Conservation (phyloP, 2,329 filamentous ascomycete genomes). For the Colletotrichum liaoningense region DNA sequence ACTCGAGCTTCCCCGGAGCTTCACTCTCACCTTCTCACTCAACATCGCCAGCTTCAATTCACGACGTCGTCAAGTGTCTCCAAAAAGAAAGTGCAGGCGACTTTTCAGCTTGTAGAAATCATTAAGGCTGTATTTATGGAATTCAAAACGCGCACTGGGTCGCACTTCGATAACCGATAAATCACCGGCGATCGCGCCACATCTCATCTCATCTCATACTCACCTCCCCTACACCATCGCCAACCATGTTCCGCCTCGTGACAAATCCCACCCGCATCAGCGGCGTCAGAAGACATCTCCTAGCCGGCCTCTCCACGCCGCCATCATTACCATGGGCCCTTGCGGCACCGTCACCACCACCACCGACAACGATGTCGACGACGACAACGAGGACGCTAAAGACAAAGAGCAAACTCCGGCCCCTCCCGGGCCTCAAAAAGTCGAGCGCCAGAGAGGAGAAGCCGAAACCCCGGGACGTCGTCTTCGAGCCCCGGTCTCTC, state of each 20-base stretch:
- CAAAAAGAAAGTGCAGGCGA: neutral
- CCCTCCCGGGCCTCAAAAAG: neutral
- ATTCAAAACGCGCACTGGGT: neutral
- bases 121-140: too few relatives aligned
- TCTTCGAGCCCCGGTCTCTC: neutral
- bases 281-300: neutral
- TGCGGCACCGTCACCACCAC: neutral
- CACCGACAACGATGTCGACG: neutral
- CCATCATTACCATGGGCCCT: neutral
- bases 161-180: neutral
- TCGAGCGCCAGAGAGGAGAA: too few relatives aligned
- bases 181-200: neutral
- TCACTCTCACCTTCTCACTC: slow-evolving; percentile 3
- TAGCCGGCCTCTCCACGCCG: neutral
- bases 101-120: neutral
- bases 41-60: neutral
- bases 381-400: slow-evolving; percentile 2
- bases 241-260: slow-evolving; percentile 17
- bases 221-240: neutral
- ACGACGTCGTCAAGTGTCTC: neutral
- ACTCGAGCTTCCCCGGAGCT: slow-evolving; percentile 1
- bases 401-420: neutral
- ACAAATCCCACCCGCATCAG: neutral
- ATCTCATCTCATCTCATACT: neutral
- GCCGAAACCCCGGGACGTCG: neutral